phyloP scores from a whole-genome alignment of 129 eudicot species.

The Saussurea involucrata region DNA sequence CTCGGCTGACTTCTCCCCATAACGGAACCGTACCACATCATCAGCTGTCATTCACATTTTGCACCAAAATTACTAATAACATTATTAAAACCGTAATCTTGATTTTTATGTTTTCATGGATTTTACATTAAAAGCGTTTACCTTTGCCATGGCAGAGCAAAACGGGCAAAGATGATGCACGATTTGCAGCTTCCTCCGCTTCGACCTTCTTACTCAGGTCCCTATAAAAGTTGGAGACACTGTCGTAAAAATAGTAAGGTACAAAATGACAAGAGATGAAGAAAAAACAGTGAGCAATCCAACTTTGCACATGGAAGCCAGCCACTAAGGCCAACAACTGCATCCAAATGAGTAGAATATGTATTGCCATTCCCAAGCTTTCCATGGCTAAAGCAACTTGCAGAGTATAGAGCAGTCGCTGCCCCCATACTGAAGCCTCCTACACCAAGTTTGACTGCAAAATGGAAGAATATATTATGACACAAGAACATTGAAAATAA shows the following conservation, averaged over 20 bases:
- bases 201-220: slow-evolving; percentile 47
- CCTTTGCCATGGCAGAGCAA: slow-evolving; percentile 86
- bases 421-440: slow-evolving; percentile 99
- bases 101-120: not conserved
- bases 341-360: slow-evolving; percentile 59
- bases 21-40: slow-evolving; percentile 69
- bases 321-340: slow-evolving; percentile 84
- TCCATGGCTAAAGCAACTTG: slow-evolving; percentile 62
- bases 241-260: not conserved
- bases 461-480: not conserved
- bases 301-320: slow-evolving; percentile 92
- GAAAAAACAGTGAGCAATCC: slow-evolving; percentile 15
- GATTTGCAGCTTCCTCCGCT: slow-evolving; percentile 63
- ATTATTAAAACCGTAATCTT: not conserved
- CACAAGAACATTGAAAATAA: not conserved
- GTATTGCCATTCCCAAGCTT: slow-evolving; percentile 59
- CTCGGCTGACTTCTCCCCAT: slow-evolving; percentile 74
- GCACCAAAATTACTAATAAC: not conserved
- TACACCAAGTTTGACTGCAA: slow-evolving; percentile 74
- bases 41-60: slow-evolving; percentile 54
- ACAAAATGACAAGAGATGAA: not conserved
- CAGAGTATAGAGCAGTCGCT: slow-evolving; percentile 77
- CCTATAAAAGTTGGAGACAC: slow-evolving; percentile 27
- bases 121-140: slow-evolving; percentile 5
- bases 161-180: slow-evolving; percentile 86